These are phyloP conservation scores for Cymbidium sinense DNA, from an alignment of 106 monocot species.

Conservation along the genomic window DNA sequence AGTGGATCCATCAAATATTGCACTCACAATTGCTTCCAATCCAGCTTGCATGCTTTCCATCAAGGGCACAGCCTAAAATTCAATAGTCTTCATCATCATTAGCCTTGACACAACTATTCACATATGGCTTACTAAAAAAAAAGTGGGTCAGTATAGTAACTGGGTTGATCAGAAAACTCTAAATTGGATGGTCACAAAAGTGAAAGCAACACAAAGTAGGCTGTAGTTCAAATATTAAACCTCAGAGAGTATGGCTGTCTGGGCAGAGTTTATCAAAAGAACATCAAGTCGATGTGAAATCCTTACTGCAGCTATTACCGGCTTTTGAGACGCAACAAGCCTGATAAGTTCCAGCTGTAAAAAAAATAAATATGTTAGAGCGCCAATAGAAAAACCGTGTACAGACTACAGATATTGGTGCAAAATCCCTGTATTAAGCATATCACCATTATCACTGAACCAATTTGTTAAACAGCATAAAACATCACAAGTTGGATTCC, in stretches of 20 bases:
- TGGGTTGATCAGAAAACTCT: not conserved
- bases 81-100: not conserved
- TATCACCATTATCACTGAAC: not conserved
- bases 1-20: slow-evolving; percentile 60
- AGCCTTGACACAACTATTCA: not conserved
- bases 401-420: not conserved
- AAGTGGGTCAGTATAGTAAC: not conserved
- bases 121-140: not conserved
- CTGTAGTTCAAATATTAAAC: slow-evolving; percentile 23
- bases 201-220: not conserved
- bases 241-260: slow-evolving; percentile 33
- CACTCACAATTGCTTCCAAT: slow-evolving; percentile 64
- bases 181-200: slow-evolving; percentile 3
- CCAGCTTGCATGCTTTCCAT: slow-evolving; percentile 78
- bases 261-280: slow-evolving; percentile 24
- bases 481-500: not conserved
- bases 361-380: not conserved
- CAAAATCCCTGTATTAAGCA: not conserved
- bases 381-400: not conserved
- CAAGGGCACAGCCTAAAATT: slow-evolving; percentile 47
- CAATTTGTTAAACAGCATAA: not conserved
- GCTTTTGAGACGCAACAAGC: slow-evolving; percentile 65
- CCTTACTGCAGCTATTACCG: slow-evolving; percentile 51
- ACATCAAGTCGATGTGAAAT: slow-evolving; percentile 52
- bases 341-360: slow-evolving; percentile 82